Evolutionary conservation across 768 basidiomycete species (phyloP), one percentile per base, ranked within the genome.

Genomic region (Boletus subcaerulescens): DNA sequence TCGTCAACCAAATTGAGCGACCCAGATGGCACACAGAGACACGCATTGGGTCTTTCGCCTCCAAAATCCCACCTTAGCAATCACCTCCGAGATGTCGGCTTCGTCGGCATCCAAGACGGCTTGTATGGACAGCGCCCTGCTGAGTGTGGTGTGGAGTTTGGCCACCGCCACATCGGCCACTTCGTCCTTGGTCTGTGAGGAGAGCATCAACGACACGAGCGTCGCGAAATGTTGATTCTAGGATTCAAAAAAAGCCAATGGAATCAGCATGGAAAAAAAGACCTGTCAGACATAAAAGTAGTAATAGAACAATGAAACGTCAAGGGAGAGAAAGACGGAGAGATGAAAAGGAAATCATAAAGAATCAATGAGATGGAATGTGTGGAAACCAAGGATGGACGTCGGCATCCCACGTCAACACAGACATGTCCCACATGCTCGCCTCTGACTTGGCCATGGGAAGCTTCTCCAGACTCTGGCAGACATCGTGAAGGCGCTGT

Each of bases 51-150:
- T 87, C 69, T 98, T 97, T 40, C 87, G 76, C 26, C 89, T 78
- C 93, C 93, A 95, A 66, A 97, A 96, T 0, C 95, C 95, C 2
- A 96, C 93, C 74, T 94, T 93, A 45, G 77, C 79, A 49, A 97
- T 96, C 11, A 89, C 87, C 0, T 82, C 80, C 6, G 85, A 77
- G 31, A 98, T 83, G n/a, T 75, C 71, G 2, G 72, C 61, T 3
- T 84, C 81, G 6, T 85, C 78, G 3, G 91, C 87, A 0, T 75
- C 73, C 35, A 91, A 72, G 20, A 98, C 66, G 0, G 78, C 82
- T n/a, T 85, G 79, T 1, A 95, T 74, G 1, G 85, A 86, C 24
- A 99, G 69, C 17, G 82, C 85, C 0, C 91, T 92, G 1, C 91
- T 89, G 4, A 99, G 68, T 0, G 84, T 82, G 2, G 68, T 65